Evolutionary conservation across 1,139 yeast genomes (phyloP).

Genomic region (Zygosaccharomyces sapae): DNA sequence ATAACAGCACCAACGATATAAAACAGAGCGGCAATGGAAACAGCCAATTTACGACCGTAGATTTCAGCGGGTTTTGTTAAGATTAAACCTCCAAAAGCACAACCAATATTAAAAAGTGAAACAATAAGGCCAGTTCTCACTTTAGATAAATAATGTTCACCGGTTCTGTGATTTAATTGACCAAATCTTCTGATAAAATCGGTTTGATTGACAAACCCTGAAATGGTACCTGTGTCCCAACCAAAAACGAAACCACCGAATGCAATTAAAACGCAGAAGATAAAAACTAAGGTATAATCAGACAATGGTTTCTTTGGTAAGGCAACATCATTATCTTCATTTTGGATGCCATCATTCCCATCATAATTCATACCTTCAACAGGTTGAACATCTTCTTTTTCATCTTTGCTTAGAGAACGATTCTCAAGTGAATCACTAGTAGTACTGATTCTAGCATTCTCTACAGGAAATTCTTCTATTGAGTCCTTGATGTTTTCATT

Average conservation of each 20-base stretch:
- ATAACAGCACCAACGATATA: constrained; percentile 59
- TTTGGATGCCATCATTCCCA: background rate
- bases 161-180: constrained; percentile 22
- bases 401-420: background rate
- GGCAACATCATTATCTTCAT: background rate
- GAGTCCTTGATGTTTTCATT: background rate
- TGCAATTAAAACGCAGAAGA: constrained; percentile 51
- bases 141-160: constrained; percentile 43
- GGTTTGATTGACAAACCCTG: constrained; percentile 69
- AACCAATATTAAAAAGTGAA: constrained; percentile 62
- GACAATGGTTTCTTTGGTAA: background rate
- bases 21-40: constrained; percentile 50
- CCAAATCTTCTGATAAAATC: constrained; percentile 55
- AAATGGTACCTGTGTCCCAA: constrained; percentile 73
- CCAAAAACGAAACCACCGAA: constrained; percentile 70
- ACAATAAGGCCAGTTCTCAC: constrained; percentile 58
- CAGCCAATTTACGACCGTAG: constrained; percentile 56
- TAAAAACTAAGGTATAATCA: constrained; percentile 12
- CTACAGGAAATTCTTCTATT: background rate
- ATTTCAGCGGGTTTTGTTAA: constrained; percentile 53
- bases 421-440: background rate
- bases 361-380: background rate
- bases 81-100: constrained; percentile 57
- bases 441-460: background rate
- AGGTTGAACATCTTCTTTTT: background rate